These are phyloP conservation scores for Penicillium macrosclerotiorum DNA, from an alignment of 495 filamentous ascomycete genomes.

Conservation along the genomic window DNA sequence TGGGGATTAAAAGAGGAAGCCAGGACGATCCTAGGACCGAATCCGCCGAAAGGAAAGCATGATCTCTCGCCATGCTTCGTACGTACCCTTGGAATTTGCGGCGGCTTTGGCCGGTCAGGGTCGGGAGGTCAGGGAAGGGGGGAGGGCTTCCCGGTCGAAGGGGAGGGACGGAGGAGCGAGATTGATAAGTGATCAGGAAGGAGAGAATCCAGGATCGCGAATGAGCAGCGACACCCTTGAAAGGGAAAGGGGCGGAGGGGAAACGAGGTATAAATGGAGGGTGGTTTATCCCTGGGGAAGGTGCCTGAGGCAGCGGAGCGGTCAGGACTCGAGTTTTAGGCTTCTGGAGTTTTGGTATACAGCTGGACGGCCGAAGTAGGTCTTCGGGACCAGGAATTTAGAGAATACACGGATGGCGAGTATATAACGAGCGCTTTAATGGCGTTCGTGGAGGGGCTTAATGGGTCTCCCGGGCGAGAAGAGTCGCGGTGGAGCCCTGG, in stretches of 20 bases:
- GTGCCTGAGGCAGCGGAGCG: constrained; percentile 18
- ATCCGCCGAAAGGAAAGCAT: neutral
- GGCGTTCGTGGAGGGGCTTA: no score
- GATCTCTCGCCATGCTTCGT: constrained; percentile 14
- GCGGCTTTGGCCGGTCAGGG: constrained; percentile 5
- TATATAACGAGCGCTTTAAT: no score
- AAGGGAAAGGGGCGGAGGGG: constrained; percentile 11
- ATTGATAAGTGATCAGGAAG: no score
- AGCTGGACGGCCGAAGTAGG: no score
- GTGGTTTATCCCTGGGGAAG: constrained; percentile 4
- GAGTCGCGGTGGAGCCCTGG: no score
- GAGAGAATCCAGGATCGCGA: no score
- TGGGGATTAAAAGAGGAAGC: constrained; percentile 12
- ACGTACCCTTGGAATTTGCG: constrained; percentile 23
- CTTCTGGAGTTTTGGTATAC: no score
- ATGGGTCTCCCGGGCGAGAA: no score
- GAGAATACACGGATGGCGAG: no score
- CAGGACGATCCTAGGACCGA: constrained; percentile 26
- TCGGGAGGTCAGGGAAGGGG: constrained; percentile 1
- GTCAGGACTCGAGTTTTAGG: no score
- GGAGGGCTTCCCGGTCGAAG: neutral
- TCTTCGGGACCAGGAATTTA: no score
- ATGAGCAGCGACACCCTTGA: no score
- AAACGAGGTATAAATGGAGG: constrained; percentile 8
- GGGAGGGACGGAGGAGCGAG: neutral